These are phyloP conservation scores for Neurospora sp. DNA, from an alignment of 495 filamentous ascomycete genomes.

Conservation along the genomic window DNA sequence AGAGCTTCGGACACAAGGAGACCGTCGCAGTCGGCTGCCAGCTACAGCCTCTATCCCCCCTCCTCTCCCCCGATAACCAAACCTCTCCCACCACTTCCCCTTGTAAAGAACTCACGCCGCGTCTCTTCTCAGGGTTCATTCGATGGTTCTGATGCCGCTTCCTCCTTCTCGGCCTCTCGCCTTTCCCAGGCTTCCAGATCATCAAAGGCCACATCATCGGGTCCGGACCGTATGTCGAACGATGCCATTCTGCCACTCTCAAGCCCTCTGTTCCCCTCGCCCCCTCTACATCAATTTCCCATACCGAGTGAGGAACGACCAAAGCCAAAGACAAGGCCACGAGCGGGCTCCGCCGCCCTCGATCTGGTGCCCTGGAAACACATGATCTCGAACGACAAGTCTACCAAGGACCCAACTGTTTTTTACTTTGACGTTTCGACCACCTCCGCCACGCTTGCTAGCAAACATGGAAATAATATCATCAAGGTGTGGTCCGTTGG, in stretches of 20 bases:
- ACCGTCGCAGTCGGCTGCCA: constrained; percentile 9
- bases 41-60: constrained; percentile 19
- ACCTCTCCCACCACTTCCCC: constrained; percentile 17
- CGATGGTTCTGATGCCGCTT: constrained; percentile 8
- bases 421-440: constrained; percentile 22
- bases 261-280: background rate
- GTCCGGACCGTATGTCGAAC: constrained; percentile 3
- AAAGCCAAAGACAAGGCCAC: constrained; percentile 4
- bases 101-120: constrained; percentile 7
- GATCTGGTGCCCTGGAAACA: constrained; percentile 19
- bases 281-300: background rate
- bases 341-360: constrained; percentile 1
- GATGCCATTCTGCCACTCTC: constrained; percentile 1
- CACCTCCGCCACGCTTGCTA: constrained; percentile 14
- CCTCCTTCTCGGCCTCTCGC: constrained; percentile 9
- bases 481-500: constrained; percentile 27
- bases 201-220: background rate
- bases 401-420: constrained; percentile 18
- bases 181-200: constrained; percentile 8
- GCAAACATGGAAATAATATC: constrained; percentile 29
- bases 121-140: constrained; percentile 10
- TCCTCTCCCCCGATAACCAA: constrained; percentile 10
- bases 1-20: constrained; percentile 14
- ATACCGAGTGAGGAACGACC: background rate
- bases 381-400: constrained; percentile 15